Percentiles rank a stretch among this genome's conserved stretches.
phyloP scores from a whole-genome alignment of 2,329 filamentous ascomycete species.

The Trichoderma cornu-damae region DNA sequence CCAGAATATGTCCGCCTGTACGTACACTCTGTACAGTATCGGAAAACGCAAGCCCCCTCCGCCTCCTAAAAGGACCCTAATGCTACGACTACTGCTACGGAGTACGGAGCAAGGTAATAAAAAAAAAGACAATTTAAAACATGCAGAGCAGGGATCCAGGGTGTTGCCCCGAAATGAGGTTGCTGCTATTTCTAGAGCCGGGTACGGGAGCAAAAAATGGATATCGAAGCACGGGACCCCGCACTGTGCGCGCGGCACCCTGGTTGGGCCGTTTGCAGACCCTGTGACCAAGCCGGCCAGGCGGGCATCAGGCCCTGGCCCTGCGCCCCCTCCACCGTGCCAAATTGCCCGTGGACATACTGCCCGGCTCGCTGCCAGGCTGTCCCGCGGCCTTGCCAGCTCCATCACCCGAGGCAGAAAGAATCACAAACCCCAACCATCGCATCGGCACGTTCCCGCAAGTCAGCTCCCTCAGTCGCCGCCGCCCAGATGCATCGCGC shows the following conservation, averaged over 20 bases:
- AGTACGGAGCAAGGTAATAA: too few relatives aligned
- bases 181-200: background rate
- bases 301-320: too few relatives aligned
- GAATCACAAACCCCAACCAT: constrained; percentile 1
- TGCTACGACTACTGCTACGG: too few relatives aligned
- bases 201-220: too few relatives aligned
- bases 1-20: too few relatives aligned
- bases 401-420: constrained; percentile 16
- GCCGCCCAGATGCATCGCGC: constrained; percentile 65
- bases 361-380: constrained; percentile 1
- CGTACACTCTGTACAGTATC: too few relatives aligned
- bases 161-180: constrained; percentile 9
- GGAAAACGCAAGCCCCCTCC: too few relatives aligned
- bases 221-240: background rate
- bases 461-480: constrained; percentile 9
- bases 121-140: too few relatives aligned
- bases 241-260: constrained; percentile 6
- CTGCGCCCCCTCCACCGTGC: background rate
- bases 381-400: constrained; percentile 15
- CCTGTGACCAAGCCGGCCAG: too few relatives aligned
- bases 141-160: background rate
- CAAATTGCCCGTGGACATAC: background rate
- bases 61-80: too few relatives aligned
- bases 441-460: background rate
- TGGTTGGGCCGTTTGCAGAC: too few relatives aligned